Percentiles rank a stretch among this genome's conserved stretches.
These are phyloP conservation scores for Sarocladiaceae sp. DNA, from an alignment of 2,329 filamentous ascomycete species.

Conservation along the genomic window DNA sequence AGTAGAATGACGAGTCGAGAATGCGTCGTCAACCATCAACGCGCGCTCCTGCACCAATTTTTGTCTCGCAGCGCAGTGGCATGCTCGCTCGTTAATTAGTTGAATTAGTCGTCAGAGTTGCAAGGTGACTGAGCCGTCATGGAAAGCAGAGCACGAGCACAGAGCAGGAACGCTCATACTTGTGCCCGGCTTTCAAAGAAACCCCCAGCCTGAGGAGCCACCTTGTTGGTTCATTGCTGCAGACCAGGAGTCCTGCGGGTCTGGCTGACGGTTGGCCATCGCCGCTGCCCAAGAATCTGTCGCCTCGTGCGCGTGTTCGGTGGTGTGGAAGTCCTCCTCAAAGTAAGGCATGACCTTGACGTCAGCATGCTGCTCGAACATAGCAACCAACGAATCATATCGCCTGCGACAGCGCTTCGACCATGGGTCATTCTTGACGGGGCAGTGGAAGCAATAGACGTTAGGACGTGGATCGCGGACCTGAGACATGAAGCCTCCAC, in stretches of 20 bases:
- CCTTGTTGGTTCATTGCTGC: slow-evolving; percentile 26
- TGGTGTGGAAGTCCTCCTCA: slow-evolving; percentile 39
- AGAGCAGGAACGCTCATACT: neutral
- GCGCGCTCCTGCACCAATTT: too few species aligned
- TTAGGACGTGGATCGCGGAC: slow-evolving; percentile 33
- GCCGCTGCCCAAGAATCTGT: slow-evolving; percentile 32
- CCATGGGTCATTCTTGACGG: slow-evolving; percentile 39
- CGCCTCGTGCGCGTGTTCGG: slow-evolving; percentile 30
- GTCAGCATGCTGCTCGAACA: slow-evolving; percentile 33
- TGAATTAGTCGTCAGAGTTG: too few species aligned
- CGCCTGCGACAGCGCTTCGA: slow-evolving; percentile 37
- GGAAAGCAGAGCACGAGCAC: neutral
- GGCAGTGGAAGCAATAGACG: slow-evolving; percentile 38
- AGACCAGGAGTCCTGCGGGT: slow-evolving; percentile 29
- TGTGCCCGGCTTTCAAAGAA: slow-evolving; percentile 19
- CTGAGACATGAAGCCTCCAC: slow-evolving; percentile 29
- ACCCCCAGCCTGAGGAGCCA: slow-evolving; percentile 25
- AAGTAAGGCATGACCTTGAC: slow-evolving; percentile 36
- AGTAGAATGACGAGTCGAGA: neutral
- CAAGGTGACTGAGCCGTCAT: neutral
- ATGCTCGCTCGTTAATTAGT: too few species aligned
- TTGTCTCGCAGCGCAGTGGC: too few species aligned
- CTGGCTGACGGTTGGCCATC: slow-evolving; percentile 8
- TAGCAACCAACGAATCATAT: slow-evolving; percentile 32
- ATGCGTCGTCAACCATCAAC: neutral